Evolutionary conservation across 805 yeast species (phyloP).

Genomic region (Candida ficus): DNA sequence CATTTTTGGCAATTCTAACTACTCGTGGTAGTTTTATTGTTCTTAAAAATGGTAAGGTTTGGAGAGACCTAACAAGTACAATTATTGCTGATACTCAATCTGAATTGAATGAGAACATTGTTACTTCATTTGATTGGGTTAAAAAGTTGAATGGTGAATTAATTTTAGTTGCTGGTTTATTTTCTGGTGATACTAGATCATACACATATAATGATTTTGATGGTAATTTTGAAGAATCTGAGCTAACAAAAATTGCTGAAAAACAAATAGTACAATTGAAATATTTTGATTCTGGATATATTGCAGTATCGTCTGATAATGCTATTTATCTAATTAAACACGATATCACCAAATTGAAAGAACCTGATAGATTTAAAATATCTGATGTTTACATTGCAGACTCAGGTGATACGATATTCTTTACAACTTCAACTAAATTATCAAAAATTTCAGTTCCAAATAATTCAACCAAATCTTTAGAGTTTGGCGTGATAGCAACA

Average conservation of each 20-base stretch:
- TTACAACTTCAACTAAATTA: constrained; percentile 11
- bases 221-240: background rate
- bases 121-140: constrained; percentile 20
- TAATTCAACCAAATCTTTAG: background rate
- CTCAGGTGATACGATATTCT: background rate
- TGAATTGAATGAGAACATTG: constrained; percentile 14
- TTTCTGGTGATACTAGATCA: constrained; percentile 16
- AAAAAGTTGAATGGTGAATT: constrained; percentile 2
- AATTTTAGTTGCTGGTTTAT: constrained; percentile 14
- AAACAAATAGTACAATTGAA: constrained; percentile 13
- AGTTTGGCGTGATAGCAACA: constrained; percentile 8
- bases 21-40: constrained; percentile 15
- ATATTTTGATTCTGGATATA: background rate
- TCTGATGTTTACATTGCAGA: constrained; percentile 13
- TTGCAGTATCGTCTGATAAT: constrained; percentile 16
- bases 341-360: constrained; percentile 1
- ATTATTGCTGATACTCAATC: constrained; percentile 5
- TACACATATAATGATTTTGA: constrained; percentile 1
- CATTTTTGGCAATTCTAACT: constrained; percentile 19
- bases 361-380: constrained; percentile 13
- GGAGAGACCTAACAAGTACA: constrained; percentile 12
- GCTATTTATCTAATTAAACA: constrained; percentile 15
- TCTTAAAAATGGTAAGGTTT: constrained; percentile 12
- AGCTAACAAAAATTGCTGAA: constrained; percentile 7
- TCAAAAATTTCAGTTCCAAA: constrained; percentile 3